Conservation (phyloP, 2,329 filamentous ascomycete genomes). For the Alternaria alternata region DNA sequence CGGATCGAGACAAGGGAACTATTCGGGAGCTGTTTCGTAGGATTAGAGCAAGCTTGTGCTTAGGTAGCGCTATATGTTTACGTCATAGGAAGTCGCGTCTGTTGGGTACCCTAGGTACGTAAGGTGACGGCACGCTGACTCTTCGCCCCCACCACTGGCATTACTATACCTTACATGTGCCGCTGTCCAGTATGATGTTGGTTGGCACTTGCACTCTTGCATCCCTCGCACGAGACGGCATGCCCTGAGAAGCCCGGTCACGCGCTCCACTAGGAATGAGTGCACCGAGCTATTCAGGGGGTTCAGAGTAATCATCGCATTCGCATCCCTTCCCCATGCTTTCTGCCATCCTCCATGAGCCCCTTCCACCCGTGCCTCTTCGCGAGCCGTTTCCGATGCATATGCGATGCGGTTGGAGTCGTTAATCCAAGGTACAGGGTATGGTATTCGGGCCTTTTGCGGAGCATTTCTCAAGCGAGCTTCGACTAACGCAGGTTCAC, state of each 20-base stretch:
- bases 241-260: neutral
- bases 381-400: slow-evolving; percentile 3
- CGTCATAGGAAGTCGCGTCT: neutral
- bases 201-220: neutral
- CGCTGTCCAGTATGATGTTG: neutral
- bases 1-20: neutral
- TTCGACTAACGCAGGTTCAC: slow-evolving; percentile 12
- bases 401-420: neutral
- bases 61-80: neutral
- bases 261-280: neutral
- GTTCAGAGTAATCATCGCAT: neutral
- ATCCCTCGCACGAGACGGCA: neutral
- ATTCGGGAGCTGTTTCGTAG: neutral
- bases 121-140: neutral
- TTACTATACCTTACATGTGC: neutral
- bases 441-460: slow-evolving; percentile 9
- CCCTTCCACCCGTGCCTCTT: neutral
- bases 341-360: neutral
- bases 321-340: neutral
- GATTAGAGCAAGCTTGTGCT: neutral
- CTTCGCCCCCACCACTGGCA: neutral
- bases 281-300: neutral
- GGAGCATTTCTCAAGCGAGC: slow-evolving; percentile 9
- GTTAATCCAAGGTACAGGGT: slow-evolving; percentile 1
- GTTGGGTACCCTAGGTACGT: neutral